These are phyloP conservation scores for Sporormia fimetaria DNA, from an alignment of 495 filamentous ascomycete species.

Conservation along the genomic window DNA sequence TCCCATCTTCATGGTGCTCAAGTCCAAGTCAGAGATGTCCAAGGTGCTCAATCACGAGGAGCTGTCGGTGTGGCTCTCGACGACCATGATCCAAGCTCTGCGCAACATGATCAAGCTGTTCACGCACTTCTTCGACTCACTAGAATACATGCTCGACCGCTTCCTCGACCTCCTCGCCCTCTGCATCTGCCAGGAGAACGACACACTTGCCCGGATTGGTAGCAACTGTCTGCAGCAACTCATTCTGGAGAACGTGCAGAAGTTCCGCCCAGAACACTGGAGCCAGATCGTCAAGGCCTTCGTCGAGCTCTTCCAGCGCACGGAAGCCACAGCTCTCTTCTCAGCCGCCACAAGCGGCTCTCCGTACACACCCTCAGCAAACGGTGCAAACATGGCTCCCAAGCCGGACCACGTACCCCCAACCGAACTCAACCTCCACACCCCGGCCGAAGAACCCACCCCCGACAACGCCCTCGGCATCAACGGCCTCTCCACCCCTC, in stretches of 20 bases:
- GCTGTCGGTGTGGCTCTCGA: constrained; percentile 96
- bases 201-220: constrained; percentile 94
- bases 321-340: constrained; percentile 89
- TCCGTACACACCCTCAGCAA: constrained; percentile 20
- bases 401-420: constrained; percentile 9
- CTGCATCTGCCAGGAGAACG: constrained; percentile 98
- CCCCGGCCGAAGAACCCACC: constrained; percentile 19
- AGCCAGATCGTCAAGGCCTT: constrained; percentile 87
- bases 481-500: constrained; percentile 29
- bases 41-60: constrained; percentile 91
- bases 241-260: constrained; percentile 88
- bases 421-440: constrained; percentile 21
- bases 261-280: constrained; percentile 83
- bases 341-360: constrained; percentile 61
- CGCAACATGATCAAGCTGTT: constrained; percentile 97
- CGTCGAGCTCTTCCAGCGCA: constrained; percentile 86
- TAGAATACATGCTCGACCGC: constrained; percentile 93
- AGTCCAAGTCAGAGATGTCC: constrained; percentile 88
- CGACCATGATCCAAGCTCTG: constrained; percentile 97
- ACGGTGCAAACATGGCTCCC: constrained; percentile 12
- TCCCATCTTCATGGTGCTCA: constrained; percentile 95
- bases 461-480: constrained; percentile 31
- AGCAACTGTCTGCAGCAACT: constrained; percentile 96
- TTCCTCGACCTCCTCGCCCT: constrained; percentile 87
- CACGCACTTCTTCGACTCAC: constrained; percentile 90